Evolutionary conservation across 768 basidiomycete species (phyloP).

Genomic region (Agaricus sinodeliciosus): DNA sequence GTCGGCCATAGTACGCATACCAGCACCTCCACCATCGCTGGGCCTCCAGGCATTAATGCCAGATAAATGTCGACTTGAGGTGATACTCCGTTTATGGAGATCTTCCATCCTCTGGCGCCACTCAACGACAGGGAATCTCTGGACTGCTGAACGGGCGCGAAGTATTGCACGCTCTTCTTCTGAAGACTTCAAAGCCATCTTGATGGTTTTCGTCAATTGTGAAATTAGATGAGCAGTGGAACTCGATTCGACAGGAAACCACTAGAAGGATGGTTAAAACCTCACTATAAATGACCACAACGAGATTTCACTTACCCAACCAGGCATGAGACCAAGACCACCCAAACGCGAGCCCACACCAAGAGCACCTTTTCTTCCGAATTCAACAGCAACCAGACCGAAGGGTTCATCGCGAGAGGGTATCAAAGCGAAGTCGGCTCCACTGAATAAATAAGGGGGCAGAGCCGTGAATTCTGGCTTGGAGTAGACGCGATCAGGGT

Average conservation of each 20-base stretch:
- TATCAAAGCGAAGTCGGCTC: constrained; percentile 93
- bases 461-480: constrained; percentile 95
- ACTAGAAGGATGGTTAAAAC: constrained; percentile 36
- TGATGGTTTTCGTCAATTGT: constrained; percentile 90
- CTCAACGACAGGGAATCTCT: constrained; percentile 96
- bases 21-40: constrained; percentile 54
- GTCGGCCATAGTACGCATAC: constrained; percentile 47
- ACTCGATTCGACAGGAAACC: constrained; percentile 95
- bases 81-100: constrained; percentile 84
- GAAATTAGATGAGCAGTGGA: constrained; percentile 93
- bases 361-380: constrained; percentile 92
- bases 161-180: constrained; percentile 89
- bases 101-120: constrained; percentile 97
- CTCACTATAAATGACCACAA: not conserved
- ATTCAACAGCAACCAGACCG: constrained; percentile 93
- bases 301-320: constrained; percentile 64
- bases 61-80: constrained; percentile 59
- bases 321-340: constrained; percentile 95
- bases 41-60: constrained; percentile 73
- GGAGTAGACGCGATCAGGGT: constrained; percentile 90
- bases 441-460: constrained; percentile 89
- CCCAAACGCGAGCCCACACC: constrained; percentile 93
- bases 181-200: constrained; percentile 86
- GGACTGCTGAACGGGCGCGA: constrained; percentile 88
- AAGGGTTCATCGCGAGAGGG: constrained; percentile 96